Base-by-base conservation (phyloP, 768 basidiomycete genomes). In the Lactarius akahatsu region DNA sequence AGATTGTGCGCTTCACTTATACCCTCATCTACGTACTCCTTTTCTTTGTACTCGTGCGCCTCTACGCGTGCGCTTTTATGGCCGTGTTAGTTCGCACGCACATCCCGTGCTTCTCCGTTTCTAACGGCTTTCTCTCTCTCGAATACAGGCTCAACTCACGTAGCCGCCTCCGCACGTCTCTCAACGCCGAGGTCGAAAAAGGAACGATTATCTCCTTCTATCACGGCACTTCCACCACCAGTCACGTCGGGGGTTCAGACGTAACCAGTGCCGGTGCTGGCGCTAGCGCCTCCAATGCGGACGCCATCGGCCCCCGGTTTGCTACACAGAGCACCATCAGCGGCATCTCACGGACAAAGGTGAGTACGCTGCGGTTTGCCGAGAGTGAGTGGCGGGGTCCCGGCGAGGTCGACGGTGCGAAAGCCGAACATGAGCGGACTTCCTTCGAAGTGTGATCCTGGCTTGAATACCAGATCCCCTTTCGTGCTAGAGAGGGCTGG, bases 51-150 rank as follows among this genome's bases (percentile, higher is more conserved):
- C 63, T 57, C 10, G 56, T 50, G 1, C 63, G 57, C 36, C 50
- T 62, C 16, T 62, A 62, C 28, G 36, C 36, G 11, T 64, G 57
- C 47, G 34, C 63, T 8, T 64, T 64, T 13, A 40, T 64, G 47
- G 47, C 57, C 8, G 50, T 58, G 63, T 58, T 1, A 2, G 63
- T 64, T 23, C 45, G 9, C 45, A n/a, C 9, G 45, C 9, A 47
- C 45, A 26, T 30, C 1, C 57, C 10, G 20, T n/a, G 11, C 57
- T 20, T 28, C 16, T 34, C 20, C 28, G 16, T 20, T 3, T 55
- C 8, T 55, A 55, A 32, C 55, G 45, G 5, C 18, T n/a, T 28
- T 43, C 6, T 15, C 28, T 26, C 1, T 23, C 1, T 28, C 18
- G n/a, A 20, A 8, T 28, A 2, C 47, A 64, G 63, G 40, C 63